A percentile compares a stretch with the other conserved stretches of the same genome.
Conservation (phyloP, 225 moss, liverwort and hornwort species). For the Takakia lepidozioides region DNA sequence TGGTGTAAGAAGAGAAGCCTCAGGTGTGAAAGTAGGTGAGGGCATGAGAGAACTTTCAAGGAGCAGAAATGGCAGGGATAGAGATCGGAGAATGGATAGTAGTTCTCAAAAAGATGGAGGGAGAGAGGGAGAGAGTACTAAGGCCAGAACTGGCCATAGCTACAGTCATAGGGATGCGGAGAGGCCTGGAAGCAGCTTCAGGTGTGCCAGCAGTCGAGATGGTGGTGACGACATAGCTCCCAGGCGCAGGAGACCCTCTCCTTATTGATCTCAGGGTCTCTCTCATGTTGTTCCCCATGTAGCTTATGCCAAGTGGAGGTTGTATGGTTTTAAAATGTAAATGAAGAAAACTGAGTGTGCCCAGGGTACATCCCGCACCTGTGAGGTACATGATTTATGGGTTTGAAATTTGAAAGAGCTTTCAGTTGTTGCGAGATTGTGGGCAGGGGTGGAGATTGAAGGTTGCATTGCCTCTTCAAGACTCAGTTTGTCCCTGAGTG, state of each 20-base stretch:
- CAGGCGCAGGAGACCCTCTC: constrained; percentile 80
- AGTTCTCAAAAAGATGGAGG: constrained; percentile 30
- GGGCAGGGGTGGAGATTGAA: too few species aligned
- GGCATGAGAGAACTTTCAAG: constrained; percentile 35
- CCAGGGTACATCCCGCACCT: too few species aligned
- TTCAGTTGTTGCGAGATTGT: too few species aligned
- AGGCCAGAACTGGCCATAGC: constrained; percentile 27
- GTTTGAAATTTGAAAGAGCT: too few species aligned
- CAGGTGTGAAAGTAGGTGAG: constrained; percentile 32
- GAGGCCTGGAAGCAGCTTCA: constrained; percentile 55
- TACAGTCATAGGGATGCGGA: constrained; percentile 50
- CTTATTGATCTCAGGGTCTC: constrained; percentile 15
- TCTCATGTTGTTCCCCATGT: too few species aligned
- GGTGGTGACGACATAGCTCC: constrained; percentile 97
- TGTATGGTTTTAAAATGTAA: too few species aligned
- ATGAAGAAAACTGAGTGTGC: too few species aligned
- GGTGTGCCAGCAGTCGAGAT: constrained; percentile 74
- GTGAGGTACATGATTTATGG: too few species aligned
- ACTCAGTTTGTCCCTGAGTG: too few species aligned
- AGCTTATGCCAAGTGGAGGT: too few species aligned
- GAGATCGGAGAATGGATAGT: constrained; percentile 44
- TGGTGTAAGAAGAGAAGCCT: constrained; percentile 29
- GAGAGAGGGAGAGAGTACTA: constrained; percentile 30
- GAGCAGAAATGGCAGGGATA: constrained; percentile 20
- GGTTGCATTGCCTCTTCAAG: too few species aligned